A percentile compares a stretch with the other conserved stretches of the same genome.
phyloP scores from a whole-genome alignment of 2,329 filamentous ascomycete species.

The Cercospora sp. region DNA sequence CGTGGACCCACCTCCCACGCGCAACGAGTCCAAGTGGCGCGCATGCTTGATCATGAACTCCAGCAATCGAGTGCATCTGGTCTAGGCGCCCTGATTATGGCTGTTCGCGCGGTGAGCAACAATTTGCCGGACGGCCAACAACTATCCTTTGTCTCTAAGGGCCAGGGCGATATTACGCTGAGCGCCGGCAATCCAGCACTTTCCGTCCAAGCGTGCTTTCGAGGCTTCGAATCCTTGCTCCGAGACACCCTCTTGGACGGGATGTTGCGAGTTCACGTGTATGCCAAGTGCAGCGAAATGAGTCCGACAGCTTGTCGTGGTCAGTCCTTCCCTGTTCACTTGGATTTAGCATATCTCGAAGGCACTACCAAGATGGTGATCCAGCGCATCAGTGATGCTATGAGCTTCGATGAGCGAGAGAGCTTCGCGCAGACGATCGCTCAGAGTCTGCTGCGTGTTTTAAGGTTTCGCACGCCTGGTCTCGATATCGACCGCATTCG shows the following conservation, averaged over 20 bases:
- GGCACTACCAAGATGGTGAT: neutral
- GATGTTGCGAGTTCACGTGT: neutral
- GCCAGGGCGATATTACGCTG: no score
- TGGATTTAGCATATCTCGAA: neutral
- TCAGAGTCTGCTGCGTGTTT: conserved; percentile 31
- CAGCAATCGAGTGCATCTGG: neutral
- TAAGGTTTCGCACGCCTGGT: conserved; percentile 21
- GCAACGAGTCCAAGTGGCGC: neutral
- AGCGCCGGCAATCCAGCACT: neutral
- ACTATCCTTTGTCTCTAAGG: neutral
- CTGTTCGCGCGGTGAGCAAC: neutral
- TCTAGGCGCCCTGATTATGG: neutral
- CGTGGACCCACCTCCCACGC: neutral
- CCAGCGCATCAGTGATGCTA: neutral
- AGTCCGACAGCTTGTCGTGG: neutral
- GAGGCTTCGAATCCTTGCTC: neutral
- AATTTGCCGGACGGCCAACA: neutral
- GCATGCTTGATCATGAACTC: neutral
- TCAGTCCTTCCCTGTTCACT: neutral
- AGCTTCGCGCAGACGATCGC: conserved; percentile 11
- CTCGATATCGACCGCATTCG: neutral
- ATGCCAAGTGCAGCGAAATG: neutral
- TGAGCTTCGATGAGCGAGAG: neutral
- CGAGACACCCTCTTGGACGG: neutral
- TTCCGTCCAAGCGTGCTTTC: neutral